phyloP scores from a whole-genome alignment of 148 eudicot species.

The Rhododendron mucronatum region DNA sequence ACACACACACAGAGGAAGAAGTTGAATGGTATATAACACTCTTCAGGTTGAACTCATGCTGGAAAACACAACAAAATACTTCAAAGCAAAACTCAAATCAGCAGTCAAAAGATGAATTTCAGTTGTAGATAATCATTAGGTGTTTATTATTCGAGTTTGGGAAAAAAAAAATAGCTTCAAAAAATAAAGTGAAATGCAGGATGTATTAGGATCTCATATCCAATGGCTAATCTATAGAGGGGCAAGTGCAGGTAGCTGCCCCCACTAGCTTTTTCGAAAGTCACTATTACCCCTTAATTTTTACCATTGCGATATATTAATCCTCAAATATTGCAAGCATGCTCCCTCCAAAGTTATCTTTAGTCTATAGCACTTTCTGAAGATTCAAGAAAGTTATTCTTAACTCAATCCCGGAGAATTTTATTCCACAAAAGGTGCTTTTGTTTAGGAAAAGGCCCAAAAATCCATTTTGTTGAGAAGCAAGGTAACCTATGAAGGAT shows the following conservation, averaged over 20 bases:
- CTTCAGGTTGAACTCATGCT: neutral
- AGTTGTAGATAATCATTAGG: neutral
- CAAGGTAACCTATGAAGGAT: neutral
- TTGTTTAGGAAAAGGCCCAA: neutral
- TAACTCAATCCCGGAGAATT: neutral
- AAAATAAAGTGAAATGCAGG: neutral
- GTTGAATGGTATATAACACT: conserved; percentile 1
- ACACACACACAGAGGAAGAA: neutral
- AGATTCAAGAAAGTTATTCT: neutral
- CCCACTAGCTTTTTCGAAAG: neutral
- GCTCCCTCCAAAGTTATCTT: neutral
- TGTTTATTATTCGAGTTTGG: neutral
- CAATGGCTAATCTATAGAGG: neutral
- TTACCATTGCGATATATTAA: neutral
- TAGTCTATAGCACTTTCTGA: neutral
- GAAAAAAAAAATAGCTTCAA: neutral
- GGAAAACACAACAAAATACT: neutral
- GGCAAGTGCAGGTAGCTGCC: neutral
- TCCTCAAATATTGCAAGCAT: neutral
- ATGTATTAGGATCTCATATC: neutral
- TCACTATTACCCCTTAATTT: neutral
- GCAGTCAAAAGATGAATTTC: neutral
- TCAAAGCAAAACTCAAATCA: neutral
- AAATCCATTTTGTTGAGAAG: neutral
- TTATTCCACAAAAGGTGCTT: neutral